Evolutionary conservation across 805 yeast genomes (phyloP).

Genomic region (Starmerella powellii): DNA sequence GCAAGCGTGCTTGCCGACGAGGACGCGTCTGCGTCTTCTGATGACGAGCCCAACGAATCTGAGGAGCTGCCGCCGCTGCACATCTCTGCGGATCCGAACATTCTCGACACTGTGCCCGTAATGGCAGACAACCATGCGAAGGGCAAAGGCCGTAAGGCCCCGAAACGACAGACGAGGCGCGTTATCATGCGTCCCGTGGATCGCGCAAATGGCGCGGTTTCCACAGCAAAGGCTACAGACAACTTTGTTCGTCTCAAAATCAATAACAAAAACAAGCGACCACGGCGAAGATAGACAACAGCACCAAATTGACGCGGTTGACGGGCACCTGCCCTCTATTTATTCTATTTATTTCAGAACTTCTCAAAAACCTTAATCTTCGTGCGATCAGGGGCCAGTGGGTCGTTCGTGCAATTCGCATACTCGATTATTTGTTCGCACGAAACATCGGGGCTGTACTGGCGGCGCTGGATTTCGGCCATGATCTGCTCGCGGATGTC

Average conservation of each 20-base stretch:
- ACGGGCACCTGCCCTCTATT: neutral
- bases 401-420: conserved; percentile 4
- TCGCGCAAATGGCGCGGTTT: neutral
- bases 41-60: neutral
- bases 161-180: conserved; percentile 19
- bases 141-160: conserved; percentile 3
- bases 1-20: neutral
- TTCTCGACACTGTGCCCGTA: neutral
- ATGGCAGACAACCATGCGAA: neutral
- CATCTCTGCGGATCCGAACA: neutral
- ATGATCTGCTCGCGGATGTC: conserved; percentile 3
- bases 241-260: conserved; percentile 18
- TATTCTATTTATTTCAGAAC: neutral
- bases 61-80: neutral
- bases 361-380: conserved; percentile 6
- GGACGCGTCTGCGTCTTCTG: neutral
- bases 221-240: conserved; percentile 14
- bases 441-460: conserved; percentile 2
- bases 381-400: conserved; percentile 3
- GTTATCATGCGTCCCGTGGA: conserved; percentile 18
- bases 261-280: conserved; percentile 9
- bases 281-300: no score
- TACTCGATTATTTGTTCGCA: conserved; percentile 1
- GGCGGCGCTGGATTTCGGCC: conserved; percentile 6
- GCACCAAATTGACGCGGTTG: no score